Percentiles rank a stretch among this genome's conserved stretches.
These are phyloP conservation scores for Arthroderma uncinatum DNA, from an alignment of 2,329 filamentous ascomycete species.

Conservation along the genomic window DNA sequence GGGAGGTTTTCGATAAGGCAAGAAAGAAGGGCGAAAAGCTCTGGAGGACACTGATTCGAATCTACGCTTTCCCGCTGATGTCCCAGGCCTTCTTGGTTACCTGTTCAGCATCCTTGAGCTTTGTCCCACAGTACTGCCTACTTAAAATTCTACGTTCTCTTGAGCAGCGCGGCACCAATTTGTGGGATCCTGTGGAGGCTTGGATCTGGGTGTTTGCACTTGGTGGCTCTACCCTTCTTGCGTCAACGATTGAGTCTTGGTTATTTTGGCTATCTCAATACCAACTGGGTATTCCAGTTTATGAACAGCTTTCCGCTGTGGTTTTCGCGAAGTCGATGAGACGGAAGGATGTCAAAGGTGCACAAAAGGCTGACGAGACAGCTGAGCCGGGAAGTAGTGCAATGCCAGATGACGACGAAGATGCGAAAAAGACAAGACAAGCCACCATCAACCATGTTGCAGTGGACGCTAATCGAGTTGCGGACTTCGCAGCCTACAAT, in stretches of 20 bases:
- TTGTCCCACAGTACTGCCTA: slow-evolving; percentile 60
- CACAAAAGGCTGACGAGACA: slow-evolving; percentile 29
- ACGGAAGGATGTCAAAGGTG: slow-evolving; percentile 62
- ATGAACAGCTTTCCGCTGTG: slow-evolving; percentile 57
- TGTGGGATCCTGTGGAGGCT: slow-evolving; percentile 41
- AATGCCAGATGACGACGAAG: slow-evolving; percentile 28
- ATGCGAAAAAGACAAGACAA: slow-evolving; percentile 51
- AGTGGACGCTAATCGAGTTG: slow-evolving; percentile 59
- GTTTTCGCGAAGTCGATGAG: slow-evolving; percentile 68
- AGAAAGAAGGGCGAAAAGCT: slow-evolving; percentile 34
- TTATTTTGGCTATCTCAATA: slow-evolving; percentile 56
- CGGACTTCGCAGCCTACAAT: slow-evolving; percentile 57
- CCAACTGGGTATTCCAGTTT: slow-evolving; percentile 53
- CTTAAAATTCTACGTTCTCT: slow-evolving; percentile 54
- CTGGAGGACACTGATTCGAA: slow-evolving; percentile 49
- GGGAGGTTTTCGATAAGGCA: slow-evolving; percentile 39
- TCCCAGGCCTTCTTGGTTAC: slow-evolving; percentile 51
- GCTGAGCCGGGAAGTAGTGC: slow-evolving; percentile 25
- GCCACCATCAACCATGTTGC: slow-evolving; percentile 67
- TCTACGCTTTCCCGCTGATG: slow-evolving; percentile 46
- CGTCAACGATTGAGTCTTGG: slow-evolving; percentile 51
- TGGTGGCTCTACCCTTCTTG: slow-evolving; percentile 46
- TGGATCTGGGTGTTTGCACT: slow-evolving; percentile 61
- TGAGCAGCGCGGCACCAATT: slow-evolving; percentile 43
- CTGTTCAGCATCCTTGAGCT: slow-evolving; percentile 47